phyloP scores from a whole-genome alignment of 169 alveolate species.

The Theileria equi region DNA sequence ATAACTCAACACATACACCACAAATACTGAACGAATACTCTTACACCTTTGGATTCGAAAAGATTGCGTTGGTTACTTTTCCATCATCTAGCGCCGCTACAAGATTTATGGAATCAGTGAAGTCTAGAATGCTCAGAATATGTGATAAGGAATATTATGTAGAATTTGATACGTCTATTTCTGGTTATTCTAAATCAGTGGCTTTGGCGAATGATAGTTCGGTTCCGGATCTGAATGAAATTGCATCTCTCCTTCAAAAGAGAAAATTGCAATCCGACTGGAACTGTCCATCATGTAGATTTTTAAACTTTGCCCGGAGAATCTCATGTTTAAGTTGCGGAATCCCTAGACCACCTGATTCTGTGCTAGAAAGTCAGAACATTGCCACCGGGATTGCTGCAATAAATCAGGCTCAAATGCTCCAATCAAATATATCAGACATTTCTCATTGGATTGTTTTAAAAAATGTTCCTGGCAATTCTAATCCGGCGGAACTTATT shows the following conservation, averaged over 20 bases:
- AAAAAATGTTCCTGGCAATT: conserved; percentile 30
- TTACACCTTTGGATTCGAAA: conserved; percentile 9
- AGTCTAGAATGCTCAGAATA: conserved; percentile 12
- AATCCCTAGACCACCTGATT: conserved; percentile 43
- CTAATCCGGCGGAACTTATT: conserved; percentile 39
- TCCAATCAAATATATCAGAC: conserved; percentile 46
- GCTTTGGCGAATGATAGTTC: conserved; percentile 1
- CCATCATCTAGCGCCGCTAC: conserved; percentile 55
- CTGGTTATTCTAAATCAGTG: conserved; percentile 18
- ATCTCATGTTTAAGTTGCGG: conserved; percentile 43
- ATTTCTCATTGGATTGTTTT: conserved; percentile 55
- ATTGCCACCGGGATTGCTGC: conserved; percentile 36
- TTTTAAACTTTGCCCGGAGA: conserved; percentile 69
- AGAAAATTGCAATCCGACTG: conserved; percentile 60
- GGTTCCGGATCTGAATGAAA: conserved; percentile 17
- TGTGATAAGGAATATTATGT: conserved; percentile 28
- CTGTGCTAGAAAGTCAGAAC: conserved; percentile 37
- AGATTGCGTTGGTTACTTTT: conserved; percentile 40
- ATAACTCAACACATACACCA: not conserved
- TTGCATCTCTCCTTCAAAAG: conserved; percentile 13
- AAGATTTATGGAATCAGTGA: conserved; percentile 41
- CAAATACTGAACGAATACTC: not conserved
- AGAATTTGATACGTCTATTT: conserved; percentile 48
- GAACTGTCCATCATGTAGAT: conserved; percentile 73
- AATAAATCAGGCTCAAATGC: conserved; percentile 28